Base-by-base conservation (phyloP, 441 rosid genomes). In the Omphalea diandra region DNA sequence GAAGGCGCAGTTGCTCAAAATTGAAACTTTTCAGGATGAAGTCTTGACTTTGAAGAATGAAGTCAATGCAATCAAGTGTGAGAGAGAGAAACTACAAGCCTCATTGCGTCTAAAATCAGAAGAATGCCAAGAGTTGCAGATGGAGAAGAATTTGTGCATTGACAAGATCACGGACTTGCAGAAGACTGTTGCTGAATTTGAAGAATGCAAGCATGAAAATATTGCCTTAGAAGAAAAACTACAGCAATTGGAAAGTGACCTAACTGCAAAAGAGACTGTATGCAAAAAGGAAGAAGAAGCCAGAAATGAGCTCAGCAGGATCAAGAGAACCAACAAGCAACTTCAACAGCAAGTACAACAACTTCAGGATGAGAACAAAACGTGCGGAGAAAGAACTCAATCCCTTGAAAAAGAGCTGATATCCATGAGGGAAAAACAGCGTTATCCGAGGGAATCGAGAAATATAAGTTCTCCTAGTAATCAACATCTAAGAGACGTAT, bases 281-380 rank as follows among this genome's bases (percentile, higher is more conserved):
- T 60, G 69, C 38, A 71, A 69, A 63, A 73, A 85, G 76, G 73
- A 74, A 68, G 60, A 61, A 6, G 87, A 81, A 62, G 66, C 81
- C 33, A 81, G 70, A 50, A 79, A 74, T 46, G 85, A 85, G 75
- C 68, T 84, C 50, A 63, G 72, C 72, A 65, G 63, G 70, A 72
- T 76, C 38, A 82, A 72, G 79, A 77, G 68, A 73, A 69, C 77
- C 64, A 82, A 83, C 71, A 77, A 76, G 50, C 84, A 72, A 65
- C 76, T 78, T 72, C 88, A 78, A 24, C 75, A 68, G 76, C 81
- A 70, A 62, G 67, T 81, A 35, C 67, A 78, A 53, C 80, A 76
- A 57, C 84, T 83, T 22, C 86, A 85, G 68, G 83, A 83, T 43
- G 85, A 83, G 73, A 86, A 81, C 59, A 73, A 75, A 26, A 73